Percentiles rank a stretch among this genome's conserved stretches.
Evolutionary conservation across 2,329 filamentous ascomycete species (phyloP).

Genomic region (Pseudopithomyces chartarum): DNA sequence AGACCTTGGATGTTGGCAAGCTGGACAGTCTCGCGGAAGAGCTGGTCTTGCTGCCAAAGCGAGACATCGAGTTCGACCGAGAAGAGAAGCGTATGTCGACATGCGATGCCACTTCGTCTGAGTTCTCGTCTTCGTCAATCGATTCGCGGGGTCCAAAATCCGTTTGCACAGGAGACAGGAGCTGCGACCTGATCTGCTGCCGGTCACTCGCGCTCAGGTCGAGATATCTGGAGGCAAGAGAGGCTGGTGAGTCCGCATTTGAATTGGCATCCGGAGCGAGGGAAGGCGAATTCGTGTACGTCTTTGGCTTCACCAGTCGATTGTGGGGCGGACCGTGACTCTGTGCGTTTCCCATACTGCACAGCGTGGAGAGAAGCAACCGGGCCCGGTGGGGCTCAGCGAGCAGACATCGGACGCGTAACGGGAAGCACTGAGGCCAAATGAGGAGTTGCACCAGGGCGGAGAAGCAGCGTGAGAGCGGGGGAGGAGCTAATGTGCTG

Average conservation of each 20-base stretch:
- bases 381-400: constrained; percentile 23
- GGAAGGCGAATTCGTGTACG: constrained; percentile 38
- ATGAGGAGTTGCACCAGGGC: constrained; percentile 15
- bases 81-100: constrained; percentile 34
- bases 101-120: constrained; percentile 26
- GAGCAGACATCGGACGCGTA: constrained; percentile 17
- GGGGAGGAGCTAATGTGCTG: constrained; percentile 14
- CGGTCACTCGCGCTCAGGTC: constrained; percentile 33
- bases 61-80: constrained; percentile 34
- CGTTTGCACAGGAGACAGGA: constrained; percentile 34
- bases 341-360: constrained; percentile 40
- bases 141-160: constrained; percentile 24
- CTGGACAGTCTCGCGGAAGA: constrained; percentile 30
- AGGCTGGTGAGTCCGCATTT: constrained; percentile 23
- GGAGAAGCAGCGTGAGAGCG: constrained; percentile 16
- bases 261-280: constrained; percentile 10
- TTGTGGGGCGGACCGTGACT: constrained; percentile 28
- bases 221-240: constrained; percentile 28
- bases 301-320: constrained; percentile 43
- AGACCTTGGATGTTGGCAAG: constrained; percentile 33
- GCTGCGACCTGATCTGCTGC: constrained; percentile 34
- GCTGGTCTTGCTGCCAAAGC: constrained; percentile 25
- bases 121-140: constrained; percentile 23
- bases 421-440: constrained; percentile 11
- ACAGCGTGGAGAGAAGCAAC: constrained; percentile 21